Conservation (phyloP, 73 alveolate species). For the Stentor coeruleus region DNA sequence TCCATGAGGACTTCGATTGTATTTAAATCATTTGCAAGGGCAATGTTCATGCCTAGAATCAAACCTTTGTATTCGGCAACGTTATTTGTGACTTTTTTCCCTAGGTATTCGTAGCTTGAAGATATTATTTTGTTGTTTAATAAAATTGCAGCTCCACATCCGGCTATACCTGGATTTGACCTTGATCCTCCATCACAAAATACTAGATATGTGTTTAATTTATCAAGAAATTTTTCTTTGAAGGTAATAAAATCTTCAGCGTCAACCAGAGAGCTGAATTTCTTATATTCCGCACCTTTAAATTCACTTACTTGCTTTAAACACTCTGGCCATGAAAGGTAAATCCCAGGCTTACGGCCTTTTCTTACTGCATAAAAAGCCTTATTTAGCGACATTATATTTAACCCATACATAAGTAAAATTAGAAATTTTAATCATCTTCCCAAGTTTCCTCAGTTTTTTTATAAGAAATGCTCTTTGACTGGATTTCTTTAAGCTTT, state of each 20-base stretch:
- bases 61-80: slow-evolving; percentile 25
- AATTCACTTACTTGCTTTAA: slow-evolving; percentile 35
- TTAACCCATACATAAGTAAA: too few relatives aligned
- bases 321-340: slow-evolving; percentile 44
- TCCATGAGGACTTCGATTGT: neutral
- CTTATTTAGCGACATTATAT: too few relatives aligned
- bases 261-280: slow-evolving; percentile 33
- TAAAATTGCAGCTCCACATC: slow-evolving; percentile 21
- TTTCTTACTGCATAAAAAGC: slow-evolving; percentile 56
- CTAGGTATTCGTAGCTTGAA: neutral
- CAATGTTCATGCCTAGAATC: slow-evolving; percentile 1
- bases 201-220: neutral
- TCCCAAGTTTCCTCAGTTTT: too few relatives aligned
- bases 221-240: neutral
- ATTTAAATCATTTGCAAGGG: neutral
- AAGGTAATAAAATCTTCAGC: slow-evolving; percentile 39
- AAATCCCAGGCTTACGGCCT: slow-evolving; percentile 56
- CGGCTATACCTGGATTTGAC: slow-evolving; percentile 25
- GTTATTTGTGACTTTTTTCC: neutral
- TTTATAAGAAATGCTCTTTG: too few relatives aligned
- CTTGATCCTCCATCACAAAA: slow-evolving; percentile 28
- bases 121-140: neutral
- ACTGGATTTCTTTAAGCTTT: too few relatives aligned
- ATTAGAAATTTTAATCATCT: too few relatives aligned
- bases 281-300: slow-evolving; percentile 46